Conservation (phyloP, 2,329 filamentous ascomycete genomes). For the Talaromyces islandicus region DNA sequence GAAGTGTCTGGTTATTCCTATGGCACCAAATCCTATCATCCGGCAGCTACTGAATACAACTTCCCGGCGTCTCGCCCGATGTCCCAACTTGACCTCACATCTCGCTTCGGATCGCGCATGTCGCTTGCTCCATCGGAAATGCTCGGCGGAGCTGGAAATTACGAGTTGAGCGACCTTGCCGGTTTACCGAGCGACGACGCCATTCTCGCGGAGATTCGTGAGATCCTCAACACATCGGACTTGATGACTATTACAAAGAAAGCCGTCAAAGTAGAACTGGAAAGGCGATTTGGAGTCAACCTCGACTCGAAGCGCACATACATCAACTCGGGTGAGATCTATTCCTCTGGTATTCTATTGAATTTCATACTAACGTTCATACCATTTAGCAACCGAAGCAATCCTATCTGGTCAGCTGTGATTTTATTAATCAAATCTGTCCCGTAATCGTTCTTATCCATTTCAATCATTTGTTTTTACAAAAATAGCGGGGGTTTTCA, state of each 20-base stretch:
- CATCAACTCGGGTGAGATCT: conserved; percentile 77
- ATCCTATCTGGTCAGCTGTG: conserved; percentile 70
- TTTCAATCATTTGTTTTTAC: background rate
- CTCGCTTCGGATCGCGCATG: conserved; percentile 58
- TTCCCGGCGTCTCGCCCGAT: conserved; percentile 57
- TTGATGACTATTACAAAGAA: conserved; percentile 99
- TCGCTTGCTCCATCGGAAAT: conserved; percentile 74
- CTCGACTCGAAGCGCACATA: conserved; percentile 86
- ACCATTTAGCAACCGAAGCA: conserved; percentile 63
- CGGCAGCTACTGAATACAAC: conserved; percentile 65
- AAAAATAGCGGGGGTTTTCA: conserved; percentile 1
- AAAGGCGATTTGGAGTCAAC: conserved; percentile 79
- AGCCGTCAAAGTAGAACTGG: conserved; percentile 88
- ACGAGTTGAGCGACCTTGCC: conserved; percentile 69
- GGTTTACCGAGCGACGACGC: conserved; percentile 83
- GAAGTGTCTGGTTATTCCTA: conserved; percentile 94
- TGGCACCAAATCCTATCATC: conserved; percentile 70
- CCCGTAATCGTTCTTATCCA: background rate
- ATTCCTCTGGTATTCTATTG: conserved; percentile 12
- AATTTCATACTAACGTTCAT: conserved; percentile 15
- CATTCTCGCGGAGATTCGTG: conserved; percentile 85
- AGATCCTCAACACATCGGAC: conserved; percentile 86
- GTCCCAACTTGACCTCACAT: conserved; percentile 54
- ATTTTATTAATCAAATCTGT: conserved; percentile 10
- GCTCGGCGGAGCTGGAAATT: conserved; percentile 54